Base-by-base conservation (phyloP, 1,284 basidiomycete species). In the Macrocybe sp. region DNA sequence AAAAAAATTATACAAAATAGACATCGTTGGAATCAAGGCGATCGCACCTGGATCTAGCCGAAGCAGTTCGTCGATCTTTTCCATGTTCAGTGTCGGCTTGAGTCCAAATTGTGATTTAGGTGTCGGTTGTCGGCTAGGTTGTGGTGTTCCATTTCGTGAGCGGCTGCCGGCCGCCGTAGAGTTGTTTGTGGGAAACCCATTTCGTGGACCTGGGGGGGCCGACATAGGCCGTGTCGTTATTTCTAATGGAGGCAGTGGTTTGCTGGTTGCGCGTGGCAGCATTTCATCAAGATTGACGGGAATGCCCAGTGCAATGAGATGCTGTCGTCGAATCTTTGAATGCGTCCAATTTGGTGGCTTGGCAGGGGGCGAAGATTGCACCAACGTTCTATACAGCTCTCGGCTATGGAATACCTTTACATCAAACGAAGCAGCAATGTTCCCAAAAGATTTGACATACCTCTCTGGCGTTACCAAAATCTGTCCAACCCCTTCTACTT, bases 201-300 rank as follows among this genome's bases (percentile, higher is more conserved):
- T 73, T 30, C 76, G 76, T 28, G 75, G 71, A 16, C 74, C 81
- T 22, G 87, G 87, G 16, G 87, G 89, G 14, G 85, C 83, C 41
- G 86, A 90, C 68, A 82, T 74, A 1, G 89, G 86, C 40, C 89
- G 76, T n/a, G 89, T 92, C 31, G 79, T 81, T 50, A 95, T 90
- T 52, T 90, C 81, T 29, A 95, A 71, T 6, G 83, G 79, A 2
- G 92, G 92, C 29, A 94, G 70, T 1, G 83, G 72, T 53, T 84
- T 86, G 28, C 81, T 75, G 49, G 77, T 79, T 22, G 81, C 76
- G 44, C 81, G 82, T 2, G 92, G 89, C 38, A 93, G 69, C 12
- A 94, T 83, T 70, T 97, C 93, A 63, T 97, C 93, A 4, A 96
- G 74, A 62, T 96, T 96, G 44, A 97, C 88, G 3, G 93, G 93